Conservation (phyloP, 345 rosid genomes). For the Eucalyptus virginea region DNA sequence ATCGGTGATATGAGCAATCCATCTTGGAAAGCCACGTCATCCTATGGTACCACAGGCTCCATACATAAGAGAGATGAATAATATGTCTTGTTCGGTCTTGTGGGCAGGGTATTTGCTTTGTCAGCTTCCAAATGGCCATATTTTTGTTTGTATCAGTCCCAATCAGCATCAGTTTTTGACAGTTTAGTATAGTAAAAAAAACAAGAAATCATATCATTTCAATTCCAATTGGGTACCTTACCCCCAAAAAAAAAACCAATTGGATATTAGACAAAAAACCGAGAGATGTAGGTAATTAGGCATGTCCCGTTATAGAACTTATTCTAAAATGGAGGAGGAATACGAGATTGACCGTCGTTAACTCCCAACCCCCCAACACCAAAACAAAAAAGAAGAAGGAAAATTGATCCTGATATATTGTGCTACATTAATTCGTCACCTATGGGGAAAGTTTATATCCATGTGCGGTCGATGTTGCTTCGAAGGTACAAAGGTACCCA, state of each 20-base stretch:
- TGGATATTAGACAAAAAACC: neutral
- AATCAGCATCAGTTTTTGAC: neutral
- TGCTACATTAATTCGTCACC: neutral
- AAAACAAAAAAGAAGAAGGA: neutral
- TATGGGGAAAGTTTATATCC: neutral
- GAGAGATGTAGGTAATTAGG: neutral
- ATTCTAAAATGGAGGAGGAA: neutral
- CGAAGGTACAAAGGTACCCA: neutral
- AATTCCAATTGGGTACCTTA: neutral
- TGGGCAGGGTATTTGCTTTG: neutral
- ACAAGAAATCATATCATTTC: neutral
- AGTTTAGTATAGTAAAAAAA: neutral
- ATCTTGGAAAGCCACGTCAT: neutral
- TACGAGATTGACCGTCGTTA: neutral
- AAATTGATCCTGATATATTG: neutral
- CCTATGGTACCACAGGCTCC: neutral
- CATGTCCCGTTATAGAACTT: neutral
- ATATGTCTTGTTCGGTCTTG: neutral
- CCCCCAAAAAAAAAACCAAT: neutral
- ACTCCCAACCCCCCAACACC: neutral
- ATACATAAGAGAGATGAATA: neutral
- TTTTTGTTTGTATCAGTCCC: neutral
- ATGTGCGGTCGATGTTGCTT: neutral
- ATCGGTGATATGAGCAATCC: neutral
- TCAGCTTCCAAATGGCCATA: neutral